Base-by-base conservation (phyloP, 202 grass and related monocot species). In the Brachypodium distachyon region DNA sequence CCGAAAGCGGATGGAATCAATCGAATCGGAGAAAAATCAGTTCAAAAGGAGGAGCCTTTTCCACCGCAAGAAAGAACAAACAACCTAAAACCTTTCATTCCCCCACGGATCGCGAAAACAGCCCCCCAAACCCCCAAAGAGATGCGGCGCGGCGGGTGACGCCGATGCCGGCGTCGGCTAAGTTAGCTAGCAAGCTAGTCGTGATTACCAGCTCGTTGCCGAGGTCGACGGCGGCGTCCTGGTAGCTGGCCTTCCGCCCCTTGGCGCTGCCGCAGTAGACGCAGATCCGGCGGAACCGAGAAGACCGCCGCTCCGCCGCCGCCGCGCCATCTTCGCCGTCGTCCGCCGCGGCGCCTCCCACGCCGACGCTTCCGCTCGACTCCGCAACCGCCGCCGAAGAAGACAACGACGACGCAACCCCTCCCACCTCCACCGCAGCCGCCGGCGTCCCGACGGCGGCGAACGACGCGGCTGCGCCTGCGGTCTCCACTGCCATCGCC, bases 181-280 rank as follows among this genome's bases (percentile, higher is more conserved):
- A 25, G 6, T 6, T 43, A 29, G 27, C 19, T 14, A 28, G 44
- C 13, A 12, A 12, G 2, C 9, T 39, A 2, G 1, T n/a, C n/a
- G n/a, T 37, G 17, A 11, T 76, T 88, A 97, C 96, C 96, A 98
- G 77, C 72, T 95, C 89, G 42, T 90, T 87, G 56, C 92, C 96
- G 71, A 99, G 89, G 8, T 96, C 77, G 63, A 99, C 36, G 40
- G 92, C 92, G 27, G 96, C 96, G 53, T 93, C 71, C 84, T 95
- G 91, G 85, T 99, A 99, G 40, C 87, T 96, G 52, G 73, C 7
- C 65, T 96, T 99, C 10, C 70, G 91, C 11, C 96, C 96, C 79
- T 83, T 90, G 50, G 92, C 89, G 82, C 92, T 96, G 72, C 96
- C 96, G 80, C 96, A 99, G 81, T 89, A 99, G 39, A 99, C 96